Conservation (phyloP, 2,329 filamentous ascomycete genomes). For the Sclerotinia subarctica region DNA sequence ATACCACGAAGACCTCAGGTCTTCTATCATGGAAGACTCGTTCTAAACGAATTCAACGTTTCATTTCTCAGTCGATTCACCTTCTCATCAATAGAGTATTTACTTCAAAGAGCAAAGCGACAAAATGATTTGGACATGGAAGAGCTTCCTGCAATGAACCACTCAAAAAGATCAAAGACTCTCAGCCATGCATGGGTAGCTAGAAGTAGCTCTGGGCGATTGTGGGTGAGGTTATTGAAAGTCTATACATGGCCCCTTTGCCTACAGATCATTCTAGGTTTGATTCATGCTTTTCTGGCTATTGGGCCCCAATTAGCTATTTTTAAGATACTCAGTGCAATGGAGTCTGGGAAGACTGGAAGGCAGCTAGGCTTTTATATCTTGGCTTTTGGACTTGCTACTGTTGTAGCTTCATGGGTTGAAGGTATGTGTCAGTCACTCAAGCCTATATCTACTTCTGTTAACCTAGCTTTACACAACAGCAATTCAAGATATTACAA, state of each 20-base stretch:
- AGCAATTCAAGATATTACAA: conserved; percentile 57
- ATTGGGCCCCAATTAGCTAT: conserved; percentile 28
- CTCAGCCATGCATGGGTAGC: conserved; percentile 47
- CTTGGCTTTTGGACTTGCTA: conserved; percentile 19
- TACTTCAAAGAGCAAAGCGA: conserved; percentile 54
- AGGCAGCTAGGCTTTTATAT: conserved; percentile 25
- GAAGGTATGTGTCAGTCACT: conserved; percentile 24
- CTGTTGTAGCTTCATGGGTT: conserved; percentile 48
- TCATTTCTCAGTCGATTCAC: conserved; percentile 59
- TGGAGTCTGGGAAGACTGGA: conserved; percentile 22
- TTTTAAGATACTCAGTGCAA: conserved; percentile 27
- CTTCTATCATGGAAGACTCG: conserved; percentile 52
- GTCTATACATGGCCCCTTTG: conserved; percentile 48
- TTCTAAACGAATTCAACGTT: conserved; percentile 60
- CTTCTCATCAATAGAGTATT: conserved; percentile 57
- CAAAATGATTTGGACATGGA: conserved; percentile 57
- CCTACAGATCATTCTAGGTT: conserved; percentile 25
- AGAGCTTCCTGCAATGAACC: conserved; percentile 59
- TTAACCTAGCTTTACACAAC: conserved; percentile 52
- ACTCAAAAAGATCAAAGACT: conserved; percentile 49
- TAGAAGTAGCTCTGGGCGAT: neutral
- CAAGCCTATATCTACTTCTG: conserved; percentile 42
- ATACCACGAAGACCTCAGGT: conserved; percentile 67
- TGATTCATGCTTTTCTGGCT: conserved; percentile 24
- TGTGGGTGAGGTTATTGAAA: conserved; percentile 43